These are phyloP conservation scores for Solanum boliviense DNA, from an alignment of 257 asterid genomes.

Conservation along the genomic window DNA sequence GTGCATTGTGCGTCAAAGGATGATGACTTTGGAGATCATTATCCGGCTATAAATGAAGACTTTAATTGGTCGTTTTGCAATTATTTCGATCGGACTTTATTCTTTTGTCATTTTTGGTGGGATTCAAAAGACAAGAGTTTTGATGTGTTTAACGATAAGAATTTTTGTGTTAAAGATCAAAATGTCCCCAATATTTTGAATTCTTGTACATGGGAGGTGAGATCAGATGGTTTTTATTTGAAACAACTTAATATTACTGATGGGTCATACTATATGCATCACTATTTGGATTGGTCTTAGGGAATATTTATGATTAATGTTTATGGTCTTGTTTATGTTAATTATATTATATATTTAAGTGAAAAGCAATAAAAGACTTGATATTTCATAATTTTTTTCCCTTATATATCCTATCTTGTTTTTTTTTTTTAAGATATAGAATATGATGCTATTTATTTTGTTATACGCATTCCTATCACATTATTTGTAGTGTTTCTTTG, in stretches of 20 bases:
- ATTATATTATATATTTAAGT: no score
- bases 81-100: background rate
- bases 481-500: no score
- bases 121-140: background rate
- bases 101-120: background rate
- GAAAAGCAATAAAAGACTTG: no score
- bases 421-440: no score
- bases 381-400: no score
- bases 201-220: background rate
- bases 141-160: background rate
- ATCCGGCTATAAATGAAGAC: background rate
- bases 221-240: background rate
- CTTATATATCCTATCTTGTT: no score
- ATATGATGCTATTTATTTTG: no score
- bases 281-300: background rate
- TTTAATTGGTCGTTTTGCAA: background rate
- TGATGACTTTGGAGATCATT: background rate
- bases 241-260: background rate
- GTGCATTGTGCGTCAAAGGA: background rate
- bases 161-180: background rate
- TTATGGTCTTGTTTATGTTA: no score
- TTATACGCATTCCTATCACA: no score
- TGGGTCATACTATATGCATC: background rate
- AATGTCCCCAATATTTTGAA: background rate
- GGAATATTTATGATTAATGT: no score